These are phyloP conservation scores for Phaeolepiota aurea DNA, from an alignment of 768 basidiomycete species.

Conservation along the genomic window DNA sequence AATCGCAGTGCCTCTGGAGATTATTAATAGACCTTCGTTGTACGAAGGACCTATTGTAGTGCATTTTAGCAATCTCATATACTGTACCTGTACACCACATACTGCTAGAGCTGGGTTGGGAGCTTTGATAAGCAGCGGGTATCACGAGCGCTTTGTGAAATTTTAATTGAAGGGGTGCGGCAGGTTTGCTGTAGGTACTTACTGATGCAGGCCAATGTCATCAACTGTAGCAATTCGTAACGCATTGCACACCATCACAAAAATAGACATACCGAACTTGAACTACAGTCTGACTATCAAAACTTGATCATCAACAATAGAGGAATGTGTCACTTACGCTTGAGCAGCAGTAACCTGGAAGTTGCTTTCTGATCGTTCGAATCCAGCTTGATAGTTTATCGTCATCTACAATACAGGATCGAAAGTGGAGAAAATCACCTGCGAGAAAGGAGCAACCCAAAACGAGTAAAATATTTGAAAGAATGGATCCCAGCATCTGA, in stretches of 20 bases:
- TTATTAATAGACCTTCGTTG: slow-evolving; percentile 50
- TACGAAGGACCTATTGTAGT: slow-evolving; percentile 16
- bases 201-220: slow-evolving; percentile 87
- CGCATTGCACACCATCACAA: background rate
- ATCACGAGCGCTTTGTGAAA: slow-evolving; percentile 63
- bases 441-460: slow-evolving; percentile 88
- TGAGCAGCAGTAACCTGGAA: slow-evolving; percentile 87
- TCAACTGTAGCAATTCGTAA: slow-evolving; percentile 34
- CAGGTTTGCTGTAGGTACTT: slow-evolving; percentile 15
- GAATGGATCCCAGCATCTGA: slow-evolving; percentile 83
- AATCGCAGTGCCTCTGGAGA: slow-evolving; percentile 77
- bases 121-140: slow-evolving; percentile 76
- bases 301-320: slow-evolving; percentile 4
- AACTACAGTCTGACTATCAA: slow-evolving; percentile 19
- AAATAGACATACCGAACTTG: slow-evolving; percentile 33
- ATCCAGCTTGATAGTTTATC: slow-evolving; percentile 49
- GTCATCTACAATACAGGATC: no score
- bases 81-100: slow-evolving; percentile 5
- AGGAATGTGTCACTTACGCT: slow-evolving; percentile 42
- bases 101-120: slow-evolving; percentile 13
- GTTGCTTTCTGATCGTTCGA: slow-evolving; percentile 51
- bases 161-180: background rate
- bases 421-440: no score
- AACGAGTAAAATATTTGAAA: slow-evolving; percentile 86
- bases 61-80: slow-evolving; percentile 8